Percentiles rank a stretch among this genome's conserved stretches.
These are phyloP conservation scores for Penicillium coffeae DNA, from an alignment of 495 filamentous ascomycete genomes.

Conservation along the genomic window DNA sequence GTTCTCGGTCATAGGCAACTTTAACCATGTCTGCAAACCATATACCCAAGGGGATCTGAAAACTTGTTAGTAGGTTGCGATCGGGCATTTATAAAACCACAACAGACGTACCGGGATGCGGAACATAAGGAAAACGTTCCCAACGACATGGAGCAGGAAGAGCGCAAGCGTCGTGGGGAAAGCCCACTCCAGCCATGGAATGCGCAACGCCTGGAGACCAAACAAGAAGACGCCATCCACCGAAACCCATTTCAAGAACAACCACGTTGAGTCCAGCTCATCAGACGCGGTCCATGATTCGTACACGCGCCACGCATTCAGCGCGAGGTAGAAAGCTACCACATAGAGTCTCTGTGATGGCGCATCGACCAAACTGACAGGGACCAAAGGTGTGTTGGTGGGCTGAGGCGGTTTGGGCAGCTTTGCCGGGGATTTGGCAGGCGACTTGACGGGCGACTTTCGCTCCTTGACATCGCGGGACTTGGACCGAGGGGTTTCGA, in stretches of 20 bases:
- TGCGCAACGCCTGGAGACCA: conserved; percentile 73
- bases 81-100: too few relatives aligned
- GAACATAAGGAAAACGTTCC: conserved; percentile 88
- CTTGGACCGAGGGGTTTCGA: conserved; percentile 31
- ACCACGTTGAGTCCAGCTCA: conserved; percentile 73
- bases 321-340: conserved; percentile 63
- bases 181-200: conserved; percentile 94
- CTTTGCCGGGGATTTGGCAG: conserved; percentile 25
- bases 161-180: conserved; percentile 61
- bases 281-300: conserved; percentile 77
- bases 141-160: conserved; percentile 63
- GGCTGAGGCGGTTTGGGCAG: conserved; percentile 18
- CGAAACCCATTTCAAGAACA: conserved; percentile 88
- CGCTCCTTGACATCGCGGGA: conserved; percentile 20
- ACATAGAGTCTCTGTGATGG: conserved; percentile 86
- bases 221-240: conserved; percentile 83
- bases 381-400: conserved; percentile 61
- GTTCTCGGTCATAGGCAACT: conserved; percentile 80
- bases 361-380: conserved; percentile 71
- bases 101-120: conserved; percentile 67
- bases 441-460: conserved; percentile 4
- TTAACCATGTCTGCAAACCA: conserved; percentile 67
- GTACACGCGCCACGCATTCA: conserved; percentile 77
- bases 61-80: conserved; percentile 18
- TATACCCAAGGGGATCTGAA: conserved; percentile 61